Conservation (phyloP, 1,284 basidiomycete species). For the Leccinum fuscescens region DNA sequence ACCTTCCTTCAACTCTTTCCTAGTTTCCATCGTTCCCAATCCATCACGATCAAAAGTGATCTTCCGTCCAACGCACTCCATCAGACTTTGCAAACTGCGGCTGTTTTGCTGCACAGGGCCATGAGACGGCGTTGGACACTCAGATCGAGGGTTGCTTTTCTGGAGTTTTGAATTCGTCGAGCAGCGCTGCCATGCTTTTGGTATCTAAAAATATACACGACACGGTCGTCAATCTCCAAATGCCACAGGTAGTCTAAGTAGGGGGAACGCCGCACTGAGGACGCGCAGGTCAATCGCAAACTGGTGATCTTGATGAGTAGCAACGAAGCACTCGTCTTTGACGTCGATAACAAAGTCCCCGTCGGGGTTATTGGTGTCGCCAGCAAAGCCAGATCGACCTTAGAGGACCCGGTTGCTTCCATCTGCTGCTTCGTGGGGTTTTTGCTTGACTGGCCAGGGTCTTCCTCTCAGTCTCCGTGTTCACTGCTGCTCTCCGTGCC, state of each 20-base stretch:
- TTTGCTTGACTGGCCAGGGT: conserved; percentile 20
- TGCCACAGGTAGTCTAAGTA: too few relatives aligned
- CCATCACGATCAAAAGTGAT: conserved; percentile 38
- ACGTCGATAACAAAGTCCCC: conserved; percentile 82
- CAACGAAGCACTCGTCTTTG: conserved; percentile 86
- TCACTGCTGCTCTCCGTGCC: conserved; percentile 44
- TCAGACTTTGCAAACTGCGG: conserved; percentile 61
- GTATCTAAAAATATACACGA: conserved; percentile 51
- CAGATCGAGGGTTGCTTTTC: conserved; percentile 37
- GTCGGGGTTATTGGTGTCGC: conserved; percentile 54
- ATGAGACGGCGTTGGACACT: conserved; percentile 10
- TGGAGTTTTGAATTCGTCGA: conserved; percentile 72
- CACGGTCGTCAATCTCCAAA: background rate
- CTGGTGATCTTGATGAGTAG: conserved; percentile 84
- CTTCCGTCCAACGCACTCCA: conserved; percentile 88
- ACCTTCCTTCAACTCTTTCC: conserved; percentile 13
- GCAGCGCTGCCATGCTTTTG: conserved; percentile 83
- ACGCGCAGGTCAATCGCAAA: conserved; percentile 95
- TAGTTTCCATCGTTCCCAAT: conserved; percentile 54
- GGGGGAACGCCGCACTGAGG: conserved; percentile 67
- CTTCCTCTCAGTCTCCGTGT: conserved; percentile 36
- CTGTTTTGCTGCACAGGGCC: conserved; percentile 7
- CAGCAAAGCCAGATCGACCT: conserved; percentile 67
- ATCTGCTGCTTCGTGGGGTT: conserved; percentile 15
- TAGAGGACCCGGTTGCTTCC: conserved; percentile 13